Conservation (phyloP, 352 stramenopile genomes). For the Phytophthora multivora region DNA sequence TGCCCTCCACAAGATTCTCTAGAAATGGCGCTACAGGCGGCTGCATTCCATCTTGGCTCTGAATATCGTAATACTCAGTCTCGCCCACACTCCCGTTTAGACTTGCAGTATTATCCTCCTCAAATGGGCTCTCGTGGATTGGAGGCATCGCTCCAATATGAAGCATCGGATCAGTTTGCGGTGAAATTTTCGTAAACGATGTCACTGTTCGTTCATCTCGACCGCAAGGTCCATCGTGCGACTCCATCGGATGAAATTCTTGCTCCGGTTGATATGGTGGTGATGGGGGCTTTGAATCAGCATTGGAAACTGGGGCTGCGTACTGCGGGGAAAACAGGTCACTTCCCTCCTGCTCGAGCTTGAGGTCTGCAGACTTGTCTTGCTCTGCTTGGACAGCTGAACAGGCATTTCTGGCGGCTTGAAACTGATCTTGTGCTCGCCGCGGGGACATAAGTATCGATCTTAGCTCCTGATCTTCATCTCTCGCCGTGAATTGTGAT, state of each 20-base stretch:
- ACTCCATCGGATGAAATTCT: neutral
- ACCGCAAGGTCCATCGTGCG: neutral
- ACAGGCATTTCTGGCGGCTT: neutral
- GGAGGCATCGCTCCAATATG: constrained; percentile 19
- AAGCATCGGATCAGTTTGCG: constrained; percentile 7
- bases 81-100: neutral
- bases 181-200: constrained; percentile 3
- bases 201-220: neutral
- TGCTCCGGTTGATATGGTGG: constrained; percentile 4
- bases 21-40: neutral
- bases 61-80: neutral
- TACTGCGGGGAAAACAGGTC: constrained; percentile 3
- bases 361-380: neutral
- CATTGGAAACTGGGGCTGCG: constrained; percentile 8
- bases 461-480: constrained; percentile 31
- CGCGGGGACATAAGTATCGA: constrained; percentile 28
- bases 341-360: neutral
- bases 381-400: neutral
- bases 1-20: neutral
- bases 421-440: neutral
- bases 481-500: neutral
- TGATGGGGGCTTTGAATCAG: constrained; percentile 5
- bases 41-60: constrained; percentile 11
- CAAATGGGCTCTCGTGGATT: constrained; percentile 14
- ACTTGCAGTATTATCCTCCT: neutral